Conservation (phyloP, 345 rosid genomes). For the Luvunga scandens region DNA sequence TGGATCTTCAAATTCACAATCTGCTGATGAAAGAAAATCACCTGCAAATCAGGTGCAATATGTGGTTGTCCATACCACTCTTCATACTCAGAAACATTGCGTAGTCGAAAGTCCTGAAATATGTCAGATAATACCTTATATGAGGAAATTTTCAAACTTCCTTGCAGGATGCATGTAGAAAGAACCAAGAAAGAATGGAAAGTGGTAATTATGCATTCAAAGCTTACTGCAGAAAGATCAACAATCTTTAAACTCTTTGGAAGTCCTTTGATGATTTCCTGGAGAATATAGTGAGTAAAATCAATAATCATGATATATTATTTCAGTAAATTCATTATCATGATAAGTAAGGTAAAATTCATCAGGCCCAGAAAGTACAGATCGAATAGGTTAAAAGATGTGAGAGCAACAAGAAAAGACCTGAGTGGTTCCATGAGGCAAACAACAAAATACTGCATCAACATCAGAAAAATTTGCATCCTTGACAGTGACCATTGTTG, state of each 20-base stretch:
- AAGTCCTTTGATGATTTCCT: slow-evolving; percentile 89
- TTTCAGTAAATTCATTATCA: neutral
- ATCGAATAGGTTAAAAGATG: neutral
- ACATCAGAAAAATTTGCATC: slow-evolving; percentile 81
- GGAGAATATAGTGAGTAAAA: slow-evolving; percentile 9
- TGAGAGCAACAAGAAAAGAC: slow-evolving; percentile 30
- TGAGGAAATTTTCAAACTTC: slow-evolving; percentile 8
- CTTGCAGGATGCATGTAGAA: neutral
- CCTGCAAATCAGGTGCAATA: slow-evolving; percentile 85
- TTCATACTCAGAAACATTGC: slow-evolving; percentile 71
- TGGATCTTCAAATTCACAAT: neutral
- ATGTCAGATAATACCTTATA: neutral
- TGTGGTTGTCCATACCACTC: slow-evolving; percentile 99
- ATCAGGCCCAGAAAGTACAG: neutral
- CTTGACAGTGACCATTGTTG: slow-evolving; percentile 62
- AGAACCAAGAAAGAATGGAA: neutral
- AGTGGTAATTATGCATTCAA: slow-evolving; percentile 8
- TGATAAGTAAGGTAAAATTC: neutral
- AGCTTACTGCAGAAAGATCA: slow-evolving; percentile 92
- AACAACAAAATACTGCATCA: slow-evolving; percentile 95
- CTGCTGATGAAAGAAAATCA: neutral
- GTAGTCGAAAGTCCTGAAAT: slow-evolving; percentile 69
- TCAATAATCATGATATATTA: neutral
- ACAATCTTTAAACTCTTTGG: slow-evolving; percentile 71
- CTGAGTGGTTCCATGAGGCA: slow-evolving; percentile 98